Evolutionary conservation across 805 yeast genomes (phyloP), one percentile per base, ranked within the genome.

Genomic region (Ogataea trehaloabstinens): DNA sequence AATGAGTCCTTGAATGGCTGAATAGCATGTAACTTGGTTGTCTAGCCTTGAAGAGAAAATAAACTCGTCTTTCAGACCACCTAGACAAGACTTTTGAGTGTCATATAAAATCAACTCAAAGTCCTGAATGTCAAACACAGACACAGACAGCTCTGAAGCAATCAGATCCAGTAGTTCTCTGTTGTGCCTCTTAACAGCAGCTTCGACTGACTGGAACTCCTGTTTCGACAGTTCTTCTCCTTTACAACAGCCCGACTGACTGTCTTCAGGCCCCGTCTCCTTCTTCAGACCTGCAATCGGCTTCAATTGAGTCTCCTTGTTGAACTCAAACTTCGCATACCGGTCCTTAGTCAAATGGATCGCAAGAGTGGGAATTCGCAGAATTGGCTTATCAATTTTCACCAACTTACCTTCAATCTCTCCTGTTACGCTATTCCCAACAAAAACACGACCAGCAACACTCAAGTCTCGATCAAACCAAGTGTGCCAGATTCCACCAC

Each of bases 391-490:
- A 47, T 84, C 78, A 46, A 93, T 73, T 63, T 88, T 86, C 42
- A 93, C 77, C 44, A 93, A 69, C 53, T 73, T 79, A 3, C 95
- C 76, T 34, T 76, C 74, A 40, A 65, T 71, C 38, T 72, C 68
- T 6, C 77, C 82, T 4, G 62, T 48, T 4, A 60, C 64, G 13
- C 58, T 54, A 24, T 72, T 73, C 28, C 66, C 71, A 13, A 86
- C 83, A 57, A 82, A 82, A 1, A 91, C 95, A 49, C 98, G 73
- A 12, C 99, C 99, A 6, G 97, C 98, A 43, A 89, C 68, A 27
- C 91, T 74, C 51, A 93, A 72, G 60, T 91, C 97, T 43, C 97
- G 78, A 61, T 91, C 99, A 56, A 93, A 91, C 97, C 98, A 91
- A 4, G 96, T 78, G 58, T 87, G 96, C 80, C 97, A 93, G 39